These are phyloP conservation scores for Teratosphaeria pseudoeucalypti DNA, from an alignment of 2,329 filamentous ascomycete genomes.

Conservation along the genomic window DNA sequence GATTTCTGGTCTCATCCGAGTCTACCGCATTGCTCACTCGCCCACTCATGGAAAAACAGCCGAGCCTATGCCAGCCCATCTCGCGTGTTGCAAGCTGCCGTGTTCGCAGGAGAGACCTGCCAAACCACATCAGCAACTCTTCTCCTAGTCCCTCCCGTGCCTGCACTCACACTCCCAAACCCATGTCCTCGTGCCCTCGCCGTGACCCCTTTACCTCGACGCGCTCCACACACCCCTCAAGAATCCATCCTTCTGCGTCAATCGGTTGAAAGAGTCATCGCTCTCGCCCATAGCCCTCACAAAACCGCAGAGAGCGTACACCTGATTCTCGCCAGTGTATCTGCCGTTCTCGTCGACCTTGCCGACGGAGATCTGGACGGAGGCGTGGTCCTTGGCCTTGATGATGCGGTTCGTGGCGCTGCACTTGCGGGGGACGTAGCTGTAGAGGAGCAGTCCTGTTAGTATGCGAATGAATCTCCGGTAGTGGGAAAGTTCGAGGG, in stretches of 20 bases:
- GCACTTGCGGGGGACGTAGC: slow-evolving; percentile 98
- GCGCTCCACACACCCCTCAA: slow-evolving; percentile 95
- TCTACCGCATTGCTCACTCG: background rate
- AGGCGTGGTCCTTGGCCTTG: slow-evolving; percentile 99
- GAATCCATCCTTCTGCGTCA: slow-evolving; percentile 91
- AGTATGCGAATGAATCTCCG: slow-evolving; percentile 16
- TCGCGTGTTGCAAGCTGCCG: background rate
- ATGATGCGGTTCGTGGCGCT: slow-evolving; percentile 99
- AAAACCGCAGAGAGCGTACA: slow-evolving; percentile 95
- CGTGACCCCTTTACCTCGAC: slow-evolving; percentile 36
- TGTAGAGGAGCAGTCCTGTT: slow-evolving; percentile 30
- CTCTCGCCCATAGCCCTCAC: slow-evolving; percentile 96
- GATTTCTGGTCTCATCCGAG: background rate
- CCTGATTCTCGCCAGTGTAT: slow-evolving; percentile 92
- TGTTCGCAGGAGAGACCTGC: background rate
- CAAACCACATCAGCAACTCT: background rate
- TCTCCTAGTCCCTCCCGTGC: background rate
- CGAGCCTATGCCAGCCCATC: background rate
- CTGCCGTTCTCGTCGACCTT: slow-evolving; percentile 99
- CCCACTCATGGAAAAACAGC: background rate
- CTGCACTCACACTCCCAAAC: background rate
- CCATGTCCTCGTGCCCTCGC: slow-evolving; percentile 5
- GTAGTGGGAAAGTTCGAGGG: slow-evolving; percentile 5
- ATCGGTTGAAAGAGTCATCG: slow-evolving; percentile 91
- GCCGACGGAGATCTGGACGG: slow-evolving; percentile 90